A percentile compares a stretch with the other conserved stretches of the same genome.
These are phyloP conservation scores for Trametes meyenii DNA, from an alignment of 768 basidiomycete species.

Conservation along the genomic window DNA sequence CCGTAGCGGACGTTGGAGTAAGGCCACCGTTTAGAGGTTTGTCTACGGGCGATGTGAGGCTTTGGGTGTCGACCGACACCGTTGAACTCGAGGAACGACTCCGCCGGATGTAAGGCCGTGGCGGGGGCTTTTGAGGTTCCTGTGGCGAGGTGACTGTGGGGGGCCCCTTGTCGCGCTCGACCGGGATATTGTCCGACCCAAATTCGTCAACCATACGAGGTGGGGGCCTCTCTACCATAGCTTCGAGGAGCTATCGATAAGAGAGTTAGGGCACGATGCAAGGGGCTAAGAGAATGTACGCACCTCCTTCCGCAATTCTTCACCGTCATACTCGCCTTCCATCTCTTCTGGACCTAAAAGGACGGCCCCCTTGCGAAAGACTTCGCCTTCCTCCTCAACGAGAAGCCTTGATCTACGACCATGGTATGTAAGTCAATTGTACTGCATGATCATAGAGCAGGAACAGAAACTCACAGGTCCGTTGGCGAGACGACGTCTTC, in stretches of 20 bases:
- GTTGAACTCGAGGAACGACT: slow-evolving; percentile 49
- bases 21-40: slow-evolving; percentile 14
- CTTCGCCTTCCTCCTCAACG: slow-evolving; percentile 95
- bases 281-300: slow-evolving; percentile 25
- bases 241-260: slow-evolving; percentile 66
- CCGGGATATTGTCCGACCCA: slow-evolving; percentile 18
- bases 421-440: background rate
- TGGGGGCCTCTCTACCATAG: slow-evolving; percentile 84
- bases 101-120: slow-evolving; percentile 64
- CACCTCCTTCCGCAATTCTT: slow-evolving; percentile 83
- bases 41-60: slow-evolving; percentile 10
- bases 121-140: slow-evolving; percentile 45
- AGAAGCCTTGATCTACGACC: slow-evolving; percentile 67
- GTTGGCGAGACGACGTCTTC: slow-evolving; percentile 36
- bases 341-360: slow-evolving; percentile 83
- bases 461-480: slow-evolving; percentile 48
- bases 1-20: slow-evolving; percentile 1
- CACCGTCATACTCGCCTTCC: slow-evolving; percentile 87
- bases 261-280: background rate
- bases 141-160: slow-evolving; percentile 22
- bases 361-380: slow-evolving; percentile 88
- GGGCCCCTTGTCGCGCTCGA: slow-evolving; percentile 19
- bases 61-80: slow-evolving; percentile 12
- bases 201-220: slow-evolving; percentile 70
- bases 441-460: background rate